Base-by-base conservation (phyloP, 129 eudicot species). In the Helianthus tuberosus region DNA sequence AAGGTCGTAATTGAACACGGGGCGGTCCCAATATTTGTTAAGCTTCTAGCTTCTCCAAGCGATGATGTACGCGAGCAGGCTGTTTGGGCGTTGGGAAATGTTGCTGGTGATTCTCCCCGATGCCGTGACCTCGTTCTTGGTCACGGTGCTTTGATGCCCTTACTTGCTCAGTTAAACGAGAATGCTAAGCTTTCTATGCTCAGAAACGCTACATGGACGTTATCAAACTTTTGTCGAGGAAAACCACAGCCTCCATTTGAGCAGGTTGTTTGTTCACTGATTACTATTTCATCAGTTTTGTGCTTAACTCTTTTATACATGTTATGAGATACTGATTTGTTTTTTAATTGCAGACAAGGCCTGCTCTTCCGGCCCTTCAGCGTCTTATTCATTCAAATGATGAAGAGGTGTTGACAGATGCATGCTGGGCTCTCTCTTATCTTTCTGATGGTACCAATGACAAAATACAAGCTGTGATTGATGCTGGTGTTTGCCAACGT, bases 31-130 rank as follows among this genome's bases (percentile, higher is more conserved):
- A 86, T 86, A 46, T 86, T 84, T 86, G 95, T 86, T 11, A 86
- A 86, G 82, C 95, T 91, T 77, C 88, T 91, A 36, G 79, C 70
- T 50, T 91, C 97, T 74, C 87, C 84, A 5, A 88, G 92, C 76
- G 92, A 88, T 84, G 92, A 88, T 88, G 97, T 91, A 23, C 87
- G 96, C 10, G 92, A 88, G 83, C 96, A 91, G 96, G 97, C 89
- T 84, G 97, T 91, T 63, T 91, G 97, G 92, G 96, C 97, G 8
- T 74, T 91, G 81, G 97, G 97, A 14, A 91, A 86, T 77, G 78
- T 91, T 70, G 97, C 97, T 63, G 97, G 96, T 73, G 97, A 92
- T 49, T 92, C 97, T 15, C 93, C 96, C 10, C 75, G 66, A 65
- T 92, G 93, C 54, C 88, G 97, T 43, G 97, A 92, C 76, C 93